Evolutionary conservation across 1,284 basidiomycete species (phyloP).

Genomic region (Cryptococcus sp.): DNA sequence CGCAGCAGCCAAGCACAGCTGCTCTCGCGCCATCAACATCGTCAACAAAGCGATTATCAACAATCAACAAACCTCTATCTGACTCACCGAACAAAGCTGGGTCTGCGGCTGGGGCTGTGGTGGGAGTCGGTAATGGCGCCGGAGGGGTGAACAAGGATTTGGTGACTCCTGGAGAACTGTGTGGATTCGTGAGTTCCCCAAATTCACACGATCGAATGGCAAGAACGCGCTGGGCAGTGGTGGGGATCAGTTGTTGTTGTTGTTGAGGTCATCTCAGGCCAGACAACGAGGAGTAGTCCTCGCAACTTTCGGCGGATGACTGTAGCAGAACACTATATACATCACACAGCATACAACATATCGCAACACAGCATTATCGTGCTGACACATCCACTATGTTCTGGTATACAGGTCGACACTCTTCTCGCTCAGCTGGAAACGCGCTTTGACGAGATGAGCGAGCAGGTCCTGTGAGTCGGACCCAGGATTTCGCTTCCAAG

Average conservation of each 20-base stretch:
- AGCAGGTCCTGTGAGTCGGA: constrained; percentile 49
- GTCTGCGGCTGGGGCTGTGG: background rate
- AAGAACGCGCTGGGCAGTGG: background rate
- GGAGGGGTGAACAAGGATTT: constrained; percentile 33
- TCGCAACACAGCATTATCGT: too few relatives aligned
- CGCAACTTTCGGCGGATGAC: too few relatives aligned
- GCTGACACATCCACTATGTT: too few relatives aligned
- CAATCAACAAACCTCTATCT: constrained; percentile 16
- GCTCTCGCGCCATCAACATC: constrained; percentile 22
- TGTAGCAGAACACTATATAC: too few relatives aligned
- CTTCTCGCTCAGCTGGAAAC: constrained; percentile 47
- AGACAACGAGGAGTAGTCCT: too few relatives aligned
- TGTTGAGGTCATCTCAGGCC: too few relatives aligned
- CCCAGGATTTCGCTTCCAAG: background rate
- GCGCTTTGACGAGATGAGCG: constrained; percentile 51
- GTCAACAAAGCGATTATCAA: constrained; percentile 30
- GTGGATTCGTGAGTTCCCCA: constrained; percentile 43
- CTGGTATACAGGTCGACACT: constrained; percentile 44
- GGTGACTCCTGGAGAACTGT: constrained; percentile 46
- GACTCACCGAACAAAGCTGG: background rate
- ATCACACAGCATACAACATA: too few relatives aligned
- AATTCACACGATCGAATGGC: background rate
- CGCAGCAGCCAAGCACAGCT: constrained; percentile 14
- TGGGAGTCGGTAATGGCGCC: background rate
- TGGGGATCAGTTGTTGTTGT: background rate